phyloP scores from a whole-genome alignment of 805 yeast genomes.

The Starmera caribaea region DNA sequence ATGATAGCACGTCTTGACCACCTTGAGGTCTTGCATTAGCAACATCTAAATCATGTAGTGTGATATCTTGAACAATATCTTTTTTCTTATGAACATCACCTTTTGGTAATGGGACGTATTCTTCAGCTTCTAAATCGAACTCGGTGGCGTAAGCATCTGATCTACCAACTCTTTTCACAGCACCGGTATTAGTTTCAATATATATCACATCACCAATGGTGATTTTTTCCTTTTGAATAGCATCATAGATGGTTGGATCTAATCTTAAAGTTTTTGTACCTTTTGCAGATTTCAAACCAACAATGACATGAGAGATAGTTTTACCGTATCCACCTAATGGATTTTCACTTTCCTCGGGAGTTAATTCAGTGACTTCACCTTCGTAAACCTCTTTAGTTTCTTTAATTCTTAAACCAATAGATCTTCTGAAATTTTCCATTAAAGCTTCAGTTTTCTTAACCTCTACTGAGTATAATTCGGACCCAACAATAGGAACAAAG shows the following conservation, averaged over 20 bases:
- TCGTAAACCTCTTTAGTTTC: conserved; percentile 97
- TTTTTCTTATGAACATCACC: conserved; percentile 98
- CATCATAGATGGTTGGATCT: conserved; percentile 88
- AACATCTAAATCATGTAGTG: conserved; percentile 91
- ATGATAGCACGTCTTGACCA: conserved; percentile 90
- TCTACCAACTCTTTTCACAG: conserved; percentile 94
- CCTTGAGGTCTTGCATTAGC: conserved; percentile 96
- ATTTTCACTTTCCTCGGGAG: conserved; percentile 94
- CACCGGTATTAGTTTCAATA: conserved; percentile 95
- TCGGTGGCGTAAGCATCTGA: conserved; percentile 99
- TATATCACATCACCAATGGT: conserved; percentile 95
- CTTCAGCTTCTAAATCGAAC: conserved; percentile 97
- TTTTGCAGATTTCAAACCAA: conserved; percentile 86
- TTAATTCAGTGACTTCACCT: conserved; percentile 93
- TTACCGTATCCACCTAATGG: conserved; percentile 98
- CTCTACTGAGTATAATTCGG: conserved; percentile 91
- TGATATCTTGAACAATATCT: conserved; percentile 95
- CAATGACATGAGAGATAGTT: conserved; percentile 87
- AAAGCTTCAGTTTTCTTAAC: conserved; percentile 93
- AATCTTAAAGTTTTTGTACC: conserved; percentile 84
- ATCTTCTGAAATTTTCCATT: conserved; percentile 94
- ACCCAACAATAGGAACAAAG: conserved; percentile 93
- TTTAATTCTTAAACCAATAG: conserved; percentile 91
- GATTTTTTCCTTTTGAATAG: conserved; percentile 90
- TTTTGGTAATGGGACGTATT: conserved; percentile 96